Base-by-base conservation (phyloP, 768 basidiomycete species). In the Macrolepiota dolichaula region DNA sequence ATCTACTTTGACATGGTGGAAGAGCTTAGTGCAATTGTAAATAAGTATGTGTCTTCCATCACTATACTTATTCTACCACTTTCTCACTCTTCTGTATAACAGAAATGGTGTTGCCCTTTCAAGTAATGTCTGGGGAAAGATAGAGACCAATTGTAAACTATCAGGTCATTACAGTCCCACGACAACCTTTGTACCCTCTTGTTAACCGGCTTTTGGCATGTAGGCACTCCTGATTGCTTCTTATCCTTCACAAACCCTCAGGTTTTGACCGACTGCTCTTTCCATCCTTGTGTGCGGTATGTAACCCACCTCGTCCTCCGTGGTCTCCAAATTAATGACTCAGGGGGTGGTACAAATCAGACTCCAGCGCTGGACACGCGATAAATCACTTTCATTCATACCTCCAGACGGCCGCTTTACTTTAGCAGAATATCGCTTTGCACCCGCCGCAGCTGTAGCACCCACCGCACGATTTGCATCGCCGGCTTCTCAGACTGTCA, bases 211-310 rank as follows among this genome's bases (percentile, higher is more conserved):
- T 36, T 47, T 55, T 24, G 38, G 19, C 47, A 54, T 50, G 49
- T 70, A 88, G 95, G 94, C 49, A 95, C 88, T 47, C 96, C 96
- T n/a, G 96, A 97, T 68, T 81, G 96, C 56, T 77, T 87, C 1
- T 71, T 96, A 60, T 85, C 82, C 13, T 91, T 96, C 70, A 79
- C 84, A 6, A 94, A 92, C 70, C 81, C 91, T 0, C 84, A 84
- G 66, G 81, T 85, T 32, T 76, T 95, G 67, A 78, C 77, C 1
- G 92, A 96, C 66, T 90, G 88, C 63, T 85, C 91, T 1, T 96
- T 98, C 72, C 96, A 98, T 71, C 86, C 95, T 32, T 97, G 94
- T 71, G 87, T 98, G 59, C 83, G 96, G 93, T 93, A 71, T 61
- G 84, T 70, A 11, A 40, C 24, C 57, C 17, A 55, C 27, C 25